phyloP scores from a whole-genome alignment of 2,329 filamentous ascomycete species.

The Penicillium sp. region DNA sequence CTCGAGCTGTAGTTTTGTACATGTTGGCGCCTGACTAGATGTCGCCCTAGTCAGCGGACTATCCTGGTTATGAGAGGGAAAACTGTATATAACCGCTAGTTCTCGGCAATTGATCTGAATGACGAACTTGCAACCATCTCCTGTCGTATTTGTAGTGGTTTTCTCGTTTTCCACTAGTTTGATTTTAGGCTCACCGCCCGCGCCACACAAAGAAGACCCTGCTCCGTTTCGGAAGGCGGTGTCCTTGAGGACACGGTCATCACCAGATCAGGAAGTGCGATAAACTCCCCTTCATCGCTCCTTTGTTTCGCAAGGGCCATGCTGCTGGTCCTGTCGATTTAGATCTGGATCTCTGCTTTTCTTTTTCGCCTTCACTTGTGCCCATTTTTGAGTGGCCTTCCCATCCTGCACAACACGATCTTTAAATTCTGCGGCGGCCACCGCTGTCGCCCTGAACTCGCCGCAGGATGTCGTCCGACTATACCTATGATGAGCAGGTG shows the following conservation, averaged over 20 bases:
- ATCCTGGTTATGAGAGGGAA: too few relatives aligned
- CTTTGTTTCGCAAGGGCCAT: constrained; percentile 21
- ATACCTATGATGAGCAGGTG: constrained; percentile 95
- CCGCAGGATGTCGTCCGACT: constrained; percentile 74
- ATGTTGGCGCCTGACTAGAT: too few relatives aligned
- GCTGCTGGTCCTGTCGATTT: constrained; percentile 10
- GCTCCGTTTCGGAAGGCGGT: constrained; percentile 31
- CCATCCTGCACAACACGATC: constrained; percentile 26
- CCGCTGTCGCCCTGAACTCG: constrained; percentile 33
- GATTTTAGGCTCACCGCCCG: constrained; percentile 20
- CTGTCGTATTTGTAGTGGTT: too few relatives aligned
- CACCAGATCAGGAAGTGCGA: constrained; percentile 33
- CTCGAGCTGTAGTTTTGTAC: too few relatives aligned
- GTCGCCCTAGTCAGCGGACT: too few relatives aligned
- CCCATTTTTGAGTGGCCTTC: constrained; percentile 10
- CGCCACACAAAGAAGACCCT: constrained; percentile 8
- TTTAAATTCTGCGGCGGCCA: constrained; percentile 32
- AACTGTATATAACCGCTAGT: too few relatives aligned
- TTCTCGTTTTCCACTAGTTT: constrained; percentile 12
- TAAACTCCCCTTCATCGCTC: constrained; percentile 24
- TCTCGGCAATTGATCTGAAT: too few relatives aligned
- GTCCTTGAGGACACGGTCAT: constrained; percentile 41
- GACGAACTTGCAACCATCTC: too few relatives aligned
- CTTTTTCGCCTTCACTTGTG: constrained; percentile 2
- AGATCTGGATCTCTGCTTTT: not conserved